Conservation (phyloP, 2,329 filamentous ascomycete genomes). For the Fusarium verrucosum region DNA sequence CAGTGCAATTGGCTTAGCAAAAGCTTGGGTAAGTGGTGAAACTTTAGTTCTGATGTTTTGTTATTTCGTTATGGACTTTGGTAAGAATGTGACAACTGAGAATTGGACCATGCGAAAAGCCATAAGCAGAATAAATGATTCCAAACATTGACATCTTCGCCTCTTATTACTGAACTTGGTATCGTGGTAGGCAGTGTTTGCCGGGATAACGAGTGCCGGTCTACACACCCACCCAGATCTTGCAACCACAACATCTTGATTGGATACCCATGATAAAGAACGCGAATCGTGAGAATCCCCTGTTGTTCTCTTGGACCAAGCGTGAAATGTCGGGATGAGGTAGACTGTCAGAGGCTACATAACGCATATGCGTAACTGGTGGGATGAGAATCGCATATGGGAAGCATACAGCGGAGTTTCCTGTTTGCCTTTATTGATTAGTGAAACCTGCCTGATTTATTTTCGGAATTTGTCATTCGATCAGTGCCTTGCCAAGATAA, state of each 20-base stretch:
- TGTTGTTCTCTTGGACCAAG: background rate
- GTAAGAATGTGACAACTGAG: background rate
- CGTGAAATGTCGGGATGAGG: background rate
- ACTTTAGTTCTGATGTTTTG: background rate
- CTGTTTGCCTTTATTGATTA: background rate
- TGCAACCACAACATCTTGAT: background rate
- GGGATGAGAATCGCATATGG: background rate
- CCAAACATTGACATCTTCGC: background rate
- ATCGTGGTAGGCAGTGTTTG: background rate
- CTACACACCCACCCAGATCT: background rate
- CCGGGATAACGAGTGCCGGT: background rate
- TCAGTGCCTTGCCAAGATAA: background rate
- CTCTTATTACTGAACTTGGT: background rate
- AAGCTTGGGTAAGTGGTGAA: background rate
- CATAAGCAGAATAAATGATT: background rate
- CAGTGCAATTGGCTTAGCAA: background rate
- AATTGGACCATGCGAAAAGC: background rate
- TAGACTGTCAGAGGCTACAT: constrained; percentile 2
- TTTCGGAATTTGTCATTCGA: background rate
- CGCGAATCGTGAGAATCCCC: background rate
- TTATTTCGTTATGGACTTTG: background rate
- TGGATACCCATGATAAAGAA: background rate
- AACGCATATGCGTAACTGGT: background rate
- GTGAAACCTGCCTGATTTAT: background rate
- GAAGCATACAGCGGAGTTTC: background rate